Base-by-base conservation (phyloP, 768 basidiomycete species). In the Galerina marginata region DNA sequence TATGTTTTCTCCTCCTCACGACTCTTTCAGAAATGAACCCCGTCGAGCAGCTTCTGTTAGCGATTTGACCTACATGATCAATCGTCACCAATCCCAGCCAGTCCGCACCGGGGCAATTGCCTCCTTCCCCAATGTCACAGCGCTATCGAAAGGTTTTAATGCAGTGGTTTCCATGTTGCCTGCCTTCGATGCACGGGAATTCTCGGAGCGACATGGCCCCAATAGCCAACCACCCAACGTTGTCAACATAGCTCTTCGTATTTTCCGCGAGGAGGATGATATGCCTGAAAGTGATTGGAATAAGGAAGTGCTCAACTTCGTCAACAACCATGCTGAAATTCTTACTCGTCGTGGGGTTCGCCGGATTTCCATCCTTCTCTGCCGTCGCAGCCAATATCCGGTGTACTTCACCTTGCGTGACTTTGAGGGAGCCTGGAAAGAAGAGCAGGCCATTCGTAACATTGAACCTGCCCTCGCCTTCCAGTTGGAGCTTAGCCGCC, bases 381-480 rank as follows among this genome's bases (percentile, higher is more conserved):
- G 97, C 79, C 90, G 93, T 51, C 88, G 85, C 58, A 90, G 91
- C 50, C 88, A 92, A 72, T 99, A 99, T 74, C 97, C 97, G 6
- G 86, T 91, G 69, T 99, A 96, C 83, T 94, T 88, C 80, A 99
- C 97, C 51, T 78, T 99, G 14, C 90, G 96, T 57, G 86, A 89
- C 53, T 78, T 81, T 61, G 83, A 86, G 43, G 87, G 84, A 12
- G 73, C 75, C 14, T 99, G 97, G 97, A 84, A 81, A 50, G 97
- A 99, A 82, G 94, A 99, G 73, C 87, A 94, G 72, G 90, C 95
- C 12, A 96, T 99, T 73, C 91, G 97, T 73, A 97, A 99, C 79
- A 95, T 97, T 60, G 97, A 99, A 73, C 97, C 97, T 20, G 97
- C 97, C 25, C 83, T 99, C 43, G 97, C 97, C 33, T 98, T 93